Evolutionary conservation across 2,329 filamentous ascomycete species (phyloP).

Genomic region (Monilinia fructigena): DNA sequence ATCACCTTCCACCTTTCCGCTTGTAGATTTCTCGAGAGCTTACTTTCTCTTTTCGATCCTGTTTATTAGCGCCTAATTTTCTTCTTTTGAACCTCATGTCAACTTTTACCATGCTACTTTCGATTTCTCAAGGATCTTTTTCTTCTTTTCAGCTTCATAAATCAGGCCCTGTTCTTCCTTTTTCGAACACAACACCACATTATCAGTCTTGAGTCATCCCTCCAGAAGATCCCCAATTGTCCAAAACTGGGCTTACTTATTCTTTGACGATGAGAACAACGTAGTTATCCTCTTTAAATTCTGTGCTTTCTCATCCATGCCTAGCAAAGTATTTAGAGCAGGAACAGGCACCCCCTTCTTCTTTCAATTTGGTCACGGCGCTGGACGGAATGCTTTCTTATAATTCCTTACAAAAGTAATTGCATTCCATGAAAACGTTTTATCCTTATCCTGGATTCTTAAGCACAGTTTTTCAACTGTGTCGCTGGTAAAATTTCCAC

Average conservation of each 20-base stretch:
- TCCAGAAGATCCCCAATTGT: not conserved
- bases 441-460: not conserved
- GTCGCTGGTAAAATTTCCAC: not conserved
- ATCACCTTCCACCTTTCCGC: not conserved
- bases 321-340: not conserved
- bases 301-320: not conserved
- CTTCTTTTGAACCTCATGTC: not conserved
- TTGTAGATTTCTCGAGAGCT: not conserved
- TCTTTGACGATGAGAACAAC: not conserved
- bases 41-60: not conserved
- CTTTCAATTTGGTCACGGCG: not conserved
- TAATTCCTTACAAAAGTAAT: slow-evolving; percentile 6
- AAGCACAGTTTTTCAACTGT: not conserved
- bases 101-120: not conserved
- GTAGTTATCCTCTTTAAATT: not conserved
- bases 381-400: not conserved
- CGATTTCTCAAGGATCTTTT: not conserved
- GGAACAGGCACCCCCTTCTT: not conserved
- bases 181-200: slow-evolving; percentile 1
- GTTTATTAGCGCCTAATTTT: not conserved
- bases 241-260: slow-evolving; percentile 1
- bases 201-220: not conserved
- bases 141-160: not conserved
- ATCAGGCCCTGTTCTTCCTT: not conserved
- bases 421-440: not conserved